phyloP scores from a whole-genome alignment of 2,329 filamentous ascomycete genomes.

The Aspergillus sp. region DNA sequence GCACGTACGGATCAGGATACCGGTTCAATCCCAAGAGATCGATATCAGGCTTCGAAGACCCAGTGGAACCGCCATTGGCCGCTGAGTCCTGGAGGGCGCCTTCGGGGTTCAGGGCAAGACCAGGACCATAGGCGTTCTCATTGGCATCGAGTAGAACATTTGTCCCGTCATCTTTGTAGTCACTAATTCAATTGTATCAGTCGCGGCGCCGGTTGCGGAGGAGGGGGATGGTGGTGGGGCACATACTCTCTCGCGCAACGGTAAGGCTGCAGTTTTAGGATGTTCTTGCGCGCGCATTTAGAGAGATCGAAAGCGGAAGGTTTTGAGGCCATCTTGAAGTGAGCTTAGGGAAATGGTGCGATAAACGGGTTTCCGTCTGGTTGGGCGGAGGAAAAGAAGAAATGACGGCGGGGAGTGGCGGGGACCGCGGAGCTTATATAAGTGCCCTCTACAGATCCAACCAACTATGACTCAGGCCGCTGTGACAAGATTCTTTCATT shows the following conservation, averaged over 20 bases:
- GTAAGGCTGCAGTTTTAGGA: slow-evolving; percentile 73
- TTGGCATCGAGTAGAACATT: slow-evolving; percentile 97
- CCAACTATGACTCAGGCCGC: slow-evolving; percentile 1
- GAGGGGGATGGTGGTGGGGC: slow-evolving; percentile 6
- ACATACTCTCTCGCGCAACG: slow-evolving; percentile 78
- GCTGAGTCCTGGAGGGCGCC: slow-evolving; percentile 49
- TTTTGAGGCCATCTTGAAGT: slow-evolving; percentile 34
- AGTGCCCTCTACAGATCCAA: background rate
- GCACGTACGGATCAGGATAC: slow-evolving; percentile 77
- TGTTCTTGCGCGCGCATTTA: slow-evolving; percentile 74
- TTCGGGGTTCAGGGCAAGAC: slow-evolving; percentile 57
- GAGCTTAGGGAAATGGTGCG: background rate
- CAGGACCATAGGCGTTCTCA: slow-evolving; percentile 92
- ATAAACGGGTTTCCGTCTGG: background rate
- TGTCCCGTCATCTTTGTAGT: slow-evolving; percentile 97
- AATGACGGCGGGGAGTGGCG: slow-evolving; percentile 6
- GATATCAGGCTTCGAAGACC: slow-evolving; percentile 56
- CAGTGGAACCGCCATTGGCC: slow-evolving; percentile 38
- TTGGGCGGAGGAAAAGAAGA: slow-evolving; percentile 2
- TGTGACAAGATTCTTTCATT: background rate
- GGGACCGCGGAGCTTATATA: slow-evolving; percentile 6
- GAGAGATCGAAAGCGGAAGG: slow-evolving; percentile 67
- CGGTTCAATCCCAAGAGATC: slow-evolving; percentile 83
- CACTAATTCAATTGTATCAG: slow-evolving; percentile 55
- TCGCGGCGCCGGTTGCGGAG: slow-evolving; percentile 10